phyloP scores from a whole-genome alignment of 2,329 filamentous ascomycete species.

The Fusarium odoratissimum region DNA sequence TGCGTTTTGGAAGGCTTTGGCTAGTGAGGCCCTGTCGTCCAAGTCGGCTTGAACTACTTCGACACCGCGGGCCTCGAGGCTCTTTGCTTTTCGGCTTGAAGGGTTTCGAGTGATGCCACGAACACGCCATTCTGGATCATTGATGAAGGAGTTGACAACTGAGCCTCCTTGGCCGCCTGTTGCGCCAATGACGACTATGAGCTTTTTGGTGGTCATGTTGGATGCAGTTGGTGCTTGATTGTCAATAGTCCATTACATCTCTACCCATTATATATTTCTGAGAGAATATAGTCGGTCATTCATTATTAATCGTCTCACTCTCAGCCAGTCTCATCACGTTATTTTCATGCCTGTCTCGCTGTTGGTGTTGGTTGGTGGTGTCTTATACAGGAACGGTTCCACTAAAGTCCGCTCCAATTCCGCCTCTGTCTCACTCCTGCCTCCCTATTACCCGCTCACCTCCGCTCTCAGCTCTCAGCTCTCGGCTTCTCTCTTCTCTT shows the following conservation, averaged over 20 bases:
- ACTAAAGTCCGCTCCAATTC: constrained; percentile 4
- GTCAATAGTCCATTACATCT: neutral
- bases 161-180: constrained; percentile 13
- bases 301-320: neutral
- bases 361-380: neutral
- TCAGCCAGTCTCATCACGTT: neutral
- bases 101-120: constrained; percentile 11
- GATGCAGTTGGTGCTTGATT: neutral
- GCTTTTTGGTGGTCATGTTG: neutral
- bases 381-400: neutral
- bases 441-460: neutral
- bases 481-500: neutral
- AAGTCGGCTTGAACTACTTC: constrained; percentile 12
- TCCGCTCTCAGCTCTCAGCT: neutral
- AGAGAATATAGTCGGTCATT: rapidly evolving
- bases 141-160: constrained; percentile 6
- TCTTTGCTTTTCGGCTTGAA: constrained; percentile 3
- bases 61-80: neutral
- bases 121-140: neutral
- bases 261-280: neutral
- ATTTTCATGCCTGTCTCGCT: neutral
- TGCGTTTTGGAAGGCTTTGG: neutral
- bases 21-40: neutral
- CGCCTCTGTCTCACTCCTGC: neutral
- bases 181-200: constrained; percentile 6